A percentile compares a stretch with the other conserved stretches of the same genome.
These are phyloP conservation scores for Diplogelasinospora grovesii DNA, from an alignment of 495 filamentous ascomycete genomes.

Conservation along the genomic window DNA sequence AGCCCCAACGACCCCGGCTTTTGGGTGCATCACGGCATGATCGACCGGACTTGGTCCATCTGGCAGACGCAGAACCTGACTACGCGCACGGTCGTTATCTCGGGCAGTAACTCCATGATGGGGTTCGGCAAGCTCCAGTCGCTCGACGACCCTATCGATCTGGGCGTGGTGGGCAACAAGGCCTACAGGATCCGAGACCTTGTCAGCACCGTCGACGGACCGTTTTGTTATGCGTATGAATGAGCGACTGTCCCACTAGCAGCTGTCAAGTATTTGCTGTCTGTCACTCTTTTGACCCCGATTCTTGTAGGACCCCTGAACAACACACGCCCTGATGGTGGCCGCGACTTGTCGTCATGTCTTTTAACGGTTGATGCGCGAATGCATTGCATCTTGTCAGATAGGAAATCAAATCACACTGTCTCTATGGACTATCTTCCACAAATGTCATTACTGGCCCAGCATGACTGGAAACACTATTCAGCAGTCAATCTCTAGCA, in stretches of 20 bases:
- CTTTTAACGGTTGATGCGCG: too few relatives aligned
- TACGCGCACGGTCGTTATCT: constrained; percentile 26
- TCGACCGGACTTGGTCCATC: constrained; percentile 62
- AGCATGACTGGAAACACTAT: too few relatives aligned
- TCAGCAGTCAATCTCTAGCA: too few relatives aligned
- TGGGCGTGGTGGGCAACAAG: constrained; percentile 32
- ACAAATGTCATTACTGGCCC: too few relatives aligned
- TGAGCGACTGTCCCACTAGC: constrained; percentile 13
- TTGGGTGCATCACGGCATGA: constrained; percentile 60
- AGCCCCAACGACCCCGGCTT: constrained; percentile 64
- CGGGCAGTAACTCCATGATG: constrained; percentile 35
- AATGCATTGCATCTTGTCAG: too few relatives aligned
- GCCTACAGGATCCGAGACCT: constrained; percentile 38
- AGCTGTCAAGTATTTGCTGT: neutral
- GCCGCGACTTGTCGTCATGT: too few relatives aligned
- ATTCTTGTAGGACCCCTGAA: too few relatives aligned
- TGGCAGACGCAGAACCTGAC: constrained; percentile 51
- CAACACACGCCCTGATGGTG: too few relatives aligned
- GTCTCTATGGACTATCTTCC: too few relatives aligned
- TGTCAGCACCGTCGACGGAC: constrained; percentile 39
- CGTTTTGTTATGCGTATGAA: constrained; percentile 46
- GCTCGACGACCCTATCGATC: constrained; percentile 37
- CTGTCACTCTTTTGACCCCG: neutral
- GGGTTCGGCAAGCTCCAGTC: constrained; percentile 26
- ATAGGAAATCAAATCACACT: too few relatives aligned